phyloP scores from a whole-genome alignment of 768 basidiomycete species.

The Leccinum variicolor region DNA sequence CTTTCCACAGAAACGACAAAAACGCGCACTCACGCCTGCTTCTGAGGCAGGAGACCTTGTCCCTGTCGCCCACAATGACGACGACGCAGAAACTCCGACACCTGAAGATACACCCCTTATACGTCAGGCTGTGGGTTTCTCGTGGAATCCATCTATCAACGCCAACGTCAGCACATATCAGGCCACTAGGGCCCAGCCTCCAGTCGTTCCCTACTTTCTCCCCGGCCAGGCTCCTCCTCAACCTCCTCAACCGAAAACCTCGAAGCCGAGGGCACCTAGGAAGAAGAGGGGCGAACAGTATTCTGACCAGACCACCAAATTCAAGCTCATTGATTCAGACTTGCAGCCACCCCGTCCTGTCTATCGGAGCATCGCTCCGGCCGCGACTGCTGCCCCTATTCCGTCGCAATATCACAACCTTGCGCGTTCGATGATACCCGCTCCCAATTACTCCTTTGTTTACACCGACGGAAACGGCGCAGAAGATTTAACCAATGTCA shows the following conservation, averaged over 20 bases:
- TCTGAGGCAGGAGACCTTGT: conserved; percentile 49
- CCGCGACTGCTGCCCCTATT: conserved; percentile 21
- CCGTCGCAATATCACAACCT: not conserved
- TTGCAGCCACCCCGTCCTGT: conserved; percentile 28
- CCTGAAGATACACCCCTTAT: conserved; percentile 48
- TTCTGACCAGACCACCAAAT: conserved; percentile 45
- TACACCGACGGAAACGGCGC: conserved; percentile 3
- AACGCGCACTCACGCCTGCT: conserved; percentile 49
- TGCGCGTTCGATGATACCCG: conserved; percentile 3
- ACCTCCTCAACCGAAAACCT: conserved; percentile 22
- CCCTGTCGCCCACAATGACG: conserved; percentile 39
- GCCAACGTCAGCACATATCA: conserved; percentile 31
- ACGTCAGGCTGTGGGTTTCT: conserved; percentile 57
- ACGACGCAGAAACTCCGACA: conserved; percentile 43
- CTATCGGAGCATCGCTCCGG: conserved; percentile 30
- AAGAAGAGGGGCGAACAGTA: conserved; percentile 38
- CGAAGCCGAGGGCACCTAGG: conserved; percentile 23
- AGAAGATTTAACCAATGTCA: not conserved
- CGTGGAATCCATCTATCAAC: conserved; percentile 30
- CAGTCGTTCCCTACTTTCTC: conserved; percentile 38
- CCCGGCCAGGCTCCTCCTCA: conserved; percentile 46
- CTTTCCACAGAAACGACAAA: conserved; percentile 37
- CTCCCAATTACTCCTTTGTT: not conserved
- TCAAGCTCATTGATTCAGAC: conserved; percentile 38
- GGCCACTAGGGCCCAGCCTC: conserved; percentile 21